A percentile compares a stretch with the other conserved stretches of the same genome.
phyloP scores from a whole-genome alignment of 257 asterid species.

The Forsythia viridissima region DNA sequence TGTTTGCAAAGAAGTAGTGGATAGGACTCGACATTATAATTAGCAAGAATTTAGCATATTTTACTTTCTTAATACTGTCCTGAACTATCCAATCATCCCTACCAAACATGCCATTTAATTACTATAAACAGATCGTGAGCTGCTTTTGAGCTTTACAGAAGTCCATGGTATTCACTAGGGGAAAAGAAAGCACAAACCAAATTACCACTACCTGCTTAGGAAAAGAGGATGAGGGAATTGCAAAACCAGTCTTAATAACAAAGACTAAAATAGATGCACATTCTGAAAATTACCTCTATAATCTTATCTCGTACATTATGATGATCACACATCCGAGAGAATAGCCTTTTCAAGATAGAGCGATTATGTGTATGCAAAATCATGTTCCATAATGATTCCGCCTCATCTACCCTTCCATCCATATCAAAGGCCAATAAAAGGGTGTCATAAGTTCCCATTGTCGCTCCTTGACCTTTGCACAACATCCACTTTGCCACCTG shows the following conservation, averaged over 20 bases:
- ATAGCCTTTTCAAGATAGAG: slow-evolving; percentile 69
- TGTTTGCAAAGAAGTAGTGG: not conserved
- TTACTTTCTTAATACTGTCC: too few relatives aligned
- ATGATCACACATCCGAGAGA: slow-evolving; percentile 89
- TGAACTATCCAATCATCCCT: too few relatives aligned
- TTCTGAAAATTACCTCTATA: slow-evolving; percentile 54
- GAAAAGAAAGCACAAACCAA: not conserved
- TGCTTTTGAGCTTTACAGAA: not conserved
- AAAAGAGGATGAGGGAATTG: not conserved
- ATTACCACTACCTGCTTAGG: not conserved
- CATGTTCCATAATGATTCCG: slow-evolving; percentile 75
- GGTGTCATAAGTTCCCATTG: slow-evolving; percentile 77
- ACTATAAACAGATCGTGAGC: not conserved
- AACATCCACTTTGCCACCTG: slow-evolving; percentile 80
- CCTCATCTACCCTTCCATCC: slow-evolving; percentile 85
- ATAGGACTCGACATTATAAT: not conserved
- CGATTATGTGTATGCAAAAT: slow-evolving; percentile 70
- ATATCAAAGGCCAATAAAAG: slow-evolving; percentile 85
- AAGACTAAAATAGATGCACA: not conserved
- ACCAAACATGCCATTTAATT: too few relatives aligned
- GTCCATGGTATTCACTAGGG: not conserved
- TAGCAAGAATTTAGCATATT: too few relatives aligned
- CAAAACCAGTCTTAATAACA: not conserved
- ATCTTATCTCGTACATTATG: slow-evolving; percentile 59
- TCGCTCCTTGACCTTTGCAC: slow-evolving; percentile 91